Base-by-base conservation (phyloP, 441 rosid genomes). In the Kokia cookei region DNA sequence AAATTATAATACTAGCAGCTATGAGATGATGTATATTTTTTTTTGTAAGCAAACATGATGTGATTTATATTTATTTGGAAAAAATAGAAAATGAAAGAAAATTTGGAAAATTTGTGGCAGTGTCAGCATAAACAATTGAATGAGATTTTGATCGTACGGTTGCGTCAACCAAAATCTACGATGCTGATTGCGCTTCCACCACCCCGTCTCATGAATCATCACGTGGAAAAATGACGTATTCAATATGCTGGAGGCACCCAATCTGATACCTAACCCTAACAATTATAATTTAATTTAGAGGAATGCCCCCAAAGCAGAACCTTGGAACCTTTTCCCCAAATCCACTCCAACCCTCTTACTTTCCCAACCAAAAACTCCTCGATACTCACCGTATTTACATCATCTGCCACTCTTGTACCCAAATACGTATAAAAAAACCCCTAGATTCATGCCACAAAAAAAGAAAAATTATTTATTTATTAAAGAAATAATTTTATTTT, bases 381-480 rank as follows among this genome's bases (percentile, higher is more conserved):
- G 45, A 45, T 22, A 4, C n/a, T 5, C 0, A 11, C 9, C 2
- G 12, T 69, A 69, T 69, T 69, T 51, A 69, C 62, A 69, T 7
- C 32, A 4, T 35, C 73, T 17, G 73, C 62, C 73, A 53, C 29
- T 17, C 2, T 0, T 1, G 17, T 65, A 22, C 4, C 0, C 10
- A 50, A 51, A 32, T 69, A 11, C 61, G 72, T 69, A 51, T 51
- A 51, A 11, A 10, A 68, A 51, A 53, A 35, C 73, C 22, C 77
- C 75, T 73, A 67, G 75, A 77, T 73, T 73, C 73, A 79, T 71
- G 82, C 80, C 68, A 50, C 45, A 48, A 73, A 35, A 35, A 40
- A 47, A 3, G 4, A 32, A 32, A 32, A 32, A 35, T 17, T 51
- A 27, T 24, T 27, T 26, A 40, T 10, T 22, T 55, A 22, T 4